Evolutionary conservation across 208 protist genomes (phyloP).

Genomic region (Leishmania guyanensis): DNA sequence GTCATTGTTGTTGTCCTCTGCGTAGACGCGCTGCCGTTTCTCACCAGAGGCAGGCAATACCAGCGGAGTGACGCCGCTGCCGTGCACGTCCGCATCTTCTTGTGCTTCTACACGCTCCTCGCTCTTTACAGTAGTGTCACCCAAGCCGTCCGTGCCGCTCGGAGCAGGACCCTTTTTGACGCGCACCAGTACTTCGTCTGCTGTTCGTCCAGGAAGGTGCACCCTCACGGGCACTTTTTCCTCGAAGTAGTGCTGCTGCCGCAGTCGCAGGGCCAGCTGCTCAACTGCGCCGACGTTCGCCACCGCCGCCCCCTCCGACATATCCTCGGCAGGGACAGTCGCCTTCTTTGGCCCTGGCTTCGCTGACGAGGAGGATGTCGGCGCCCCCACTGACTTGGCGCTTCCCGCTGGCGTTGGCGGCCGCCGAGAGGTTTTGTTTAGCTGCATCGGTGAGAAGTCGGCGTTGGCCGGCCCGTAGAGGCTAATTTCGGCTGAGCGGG

Average conservation of each 20-base stretch:
- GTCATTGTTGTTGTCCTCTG: neutral
- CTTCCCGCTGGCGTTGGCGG: neutral
- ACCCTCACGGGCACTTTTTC: conserved; percentile 26
- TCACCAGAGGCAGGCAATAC: conserved; percentile 1
- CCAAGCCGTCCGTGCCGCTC: neutral
- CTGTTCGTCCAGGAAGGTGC: conserved; percentile 33
- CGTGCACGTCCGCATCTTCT: neutral
- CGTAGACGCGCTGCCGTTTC: conserved; percentile 15
- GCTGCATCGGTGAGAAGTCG: conserved; percentile 43
- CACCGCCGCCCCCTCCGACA: conserved; percentile 1
- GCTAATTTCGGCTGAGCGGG: conserved; percentile 70
- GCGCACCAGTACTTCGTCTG: conserved; percentile 28
- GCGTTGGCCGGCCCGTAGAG: conserved; percentile 65
- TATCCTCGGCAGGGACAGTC: neutral
- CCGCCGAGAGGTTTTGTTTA: conserved; percentile 16
- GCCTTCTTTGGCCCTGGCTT: neutral
- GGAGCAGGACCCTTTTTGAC: neutral
- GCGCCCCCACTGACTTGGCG: conserved; percentile 2
- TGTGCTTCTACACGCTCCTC: neutral
- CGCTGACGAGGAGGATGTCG: neutral
- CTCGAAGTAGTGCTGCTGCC: conserved; percentile 35
- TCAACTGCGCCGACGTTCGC: conserved; percentile 17
- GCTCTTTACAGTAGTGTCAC: neutral
- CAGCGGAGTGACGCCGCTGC: neutral
- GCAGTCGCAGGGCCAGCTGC: conserved; percentile 29